These are phyloP conservation scores for Trichoderma harzianum DNA, from an alignment of 2,329 filamentous ascomycete species.

Conservation along the genomic window DNA sequence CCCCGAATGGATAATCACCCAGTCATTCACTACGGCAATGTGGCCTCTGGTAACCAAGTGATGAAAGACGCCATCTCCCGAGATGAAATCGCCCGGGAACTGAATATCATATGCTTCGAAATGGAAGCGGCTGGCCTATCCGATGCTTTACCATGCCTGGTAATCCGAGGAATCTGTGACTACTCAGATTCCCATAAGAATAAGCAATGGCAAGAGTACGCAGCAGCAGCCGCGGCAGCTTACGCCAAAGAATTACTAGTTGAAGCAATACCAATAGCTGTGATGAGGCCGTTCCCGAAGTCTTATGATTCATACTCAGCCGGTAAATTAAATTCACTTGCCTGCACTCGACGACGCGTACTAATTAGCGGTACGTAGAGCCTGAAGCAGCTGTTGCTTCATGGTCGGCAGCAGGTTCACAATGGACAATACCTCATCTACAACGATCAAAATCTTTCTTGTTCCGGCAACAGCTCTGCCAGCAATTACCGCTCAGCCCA, in stretches of 20 bases:
- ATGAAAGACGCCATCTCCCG: not conserved
- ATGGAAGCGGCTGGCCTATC: conserved; percentile 16
- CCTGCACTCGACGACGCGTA: accelerated
- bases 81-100: not conserved
- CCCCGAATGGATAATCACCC: not conserved
- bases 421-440: not conserved
- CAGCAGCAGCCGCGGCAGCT: conserved; percentile 3
- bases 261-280: not conserved
- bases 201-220: conserved; percentile 17
- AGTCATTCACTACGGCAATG: not conserved
- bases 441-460: not conserved
- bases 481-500: not conserved
- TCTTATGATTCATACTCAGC: accelerated
- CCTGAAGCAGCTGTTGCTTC: not conserved
- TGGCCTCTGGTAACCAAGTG: conserved; percentile 15
- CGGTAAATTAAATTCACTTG: not conserved
- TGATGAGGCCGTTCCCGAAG: accelerated
- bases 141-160: not conserved
- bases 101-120: conserved; percentile 12
- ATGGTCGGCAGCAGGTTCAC: not conserved
- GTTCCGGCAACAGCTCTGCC: not conserved
- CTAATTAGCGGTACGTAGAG: not conserved
- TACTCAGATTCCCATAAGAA: conserved; percentile 17
- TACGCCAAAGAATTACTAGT: conserved; percentile 5
- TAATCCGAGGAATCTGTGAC: conserved; percentile 17